Evolutionary conservation across 495 filamentous ascomycete genomes (phyloP).

Genomic region (Lepidopterella palustris): DNA sequence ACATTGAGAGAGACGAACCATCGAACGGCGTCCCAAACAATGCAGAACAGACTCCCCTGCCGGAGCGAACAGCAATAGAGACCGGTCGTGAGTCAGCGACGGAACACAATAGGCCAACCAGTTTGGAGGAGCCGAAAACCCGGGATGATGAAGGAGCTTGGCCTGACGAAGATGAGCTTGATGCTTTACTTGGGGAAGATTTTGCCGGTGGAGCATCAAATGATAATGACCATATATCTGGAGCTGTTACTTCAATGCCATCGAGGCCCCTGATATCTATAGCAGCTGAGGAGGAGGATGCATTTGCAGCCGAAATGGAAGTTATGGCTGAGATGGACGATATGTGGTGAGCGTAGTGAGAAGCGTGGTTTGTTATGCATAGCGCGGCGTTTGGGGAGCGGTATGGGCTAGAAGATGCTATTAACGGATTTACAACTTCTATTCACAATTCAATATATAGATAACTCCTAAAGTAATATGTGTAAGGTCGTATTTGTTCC

Average conservation of each 20-base stretch:
- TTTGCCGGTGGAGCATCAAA: neutral
- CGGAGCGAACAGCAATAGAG: slow-evolving; percentile 1
- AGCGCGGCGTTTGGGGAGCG: neutral
- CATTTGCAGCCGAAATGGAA: slow-evolving; percentile 59
- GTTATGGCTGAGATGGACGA: slow-evolving; percentile 62
- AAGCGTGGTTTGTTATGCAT: neutral
- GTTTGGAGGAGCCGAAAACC: neutral
- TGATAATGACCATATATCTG: neutral
- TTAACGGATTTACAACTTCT: too few relatives aligned
- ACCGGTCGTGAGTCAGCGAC: neutral
- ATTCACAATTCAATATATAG: too few relatives aligned
- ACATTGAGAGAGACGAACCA: slow-evolving; percentile 20
- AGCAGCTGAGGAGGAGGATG: slow-evolving; percentile 33
- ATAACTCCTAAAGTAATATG: too few relatives aligned
- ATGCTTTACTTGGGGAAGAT: slow-evolving; percentile 42
- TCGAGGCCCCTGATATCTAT: neutral
- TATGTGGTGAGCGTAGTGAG: slow-evolving; percentile 42
- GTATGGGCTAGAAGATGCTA: neutral
- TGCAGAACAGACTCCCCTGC: neutral
- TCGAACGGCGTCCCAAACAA: neutral
- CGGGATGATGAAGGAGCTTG: neutral
- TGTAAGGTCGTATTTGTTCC: too few relatives aligned
- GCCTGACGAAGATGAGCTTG: slow-evolving; percentile 43
- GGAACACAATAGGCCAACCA: neutral
- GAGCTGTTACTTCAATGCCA: neutral